Base-by-base conservation (phyloP, 2,329 filamentous ascomycete species). In the Pyrenophora seminiperda region DNA sequence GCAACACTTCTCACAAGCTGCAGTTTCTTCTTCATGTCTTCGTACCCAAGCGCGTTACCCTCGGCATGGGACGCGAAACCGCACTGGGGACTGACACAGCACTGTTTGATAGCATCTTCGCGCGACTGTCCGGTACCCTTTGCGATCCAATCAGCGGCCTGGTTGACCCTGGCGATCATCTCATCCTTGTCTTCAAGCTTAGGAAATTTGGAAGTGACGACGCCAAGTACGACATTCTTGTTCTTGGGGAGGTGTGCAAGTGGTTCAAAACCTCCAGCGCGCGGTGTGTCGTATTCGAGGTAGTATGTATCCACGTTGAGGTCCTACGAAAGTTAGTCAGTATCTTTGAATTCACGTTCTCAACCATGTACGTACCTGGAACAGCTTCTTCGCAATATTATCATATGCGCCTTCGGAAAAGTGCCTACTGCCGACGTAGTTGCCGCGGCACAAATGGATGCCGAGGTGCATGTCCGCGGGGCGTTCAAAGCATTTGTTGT, bases 11-110 rank as follows among this genome's bases (percentile, higher is more conserved):
- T 81, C 14, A 91, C 86, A 43, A 92, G 74, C 58, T 81, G 77
- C 63, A 92, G 73, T 77, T 91, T 92, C 71, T 81, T 83, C 74
- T 83, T 83, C 85, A 91, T 87, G 54, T 89, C 87, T 37, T 89
- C 82, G 55, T 83, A 77, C 17, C 79, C 81, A 45, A 92, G 77
- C 11, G 83, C 81, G 66, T 92, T 91, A 0, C 88, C 89, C 62
- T 82, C 84, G 59, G 87, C 84, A 68, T 92, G 88, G 29, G 85
- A 89, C 29, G 87, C 89, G 71, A 73, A 73, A 5, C 71, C 71
- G 37, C 71, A 73, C 42, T 73, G 71, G 2, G 71, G 71, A 37
- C 63, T 68, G 13, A 73, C 71, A 18, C 65, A 70, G 39, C 91
- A 75, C 59, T 86, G 82, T 72, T 87, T 81, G 10, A 92, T 76